phyloP scores from a whole-genome alignment of 2,329 filamentous ascomycete species.

The Ophiostoma ulmi region DNA sequence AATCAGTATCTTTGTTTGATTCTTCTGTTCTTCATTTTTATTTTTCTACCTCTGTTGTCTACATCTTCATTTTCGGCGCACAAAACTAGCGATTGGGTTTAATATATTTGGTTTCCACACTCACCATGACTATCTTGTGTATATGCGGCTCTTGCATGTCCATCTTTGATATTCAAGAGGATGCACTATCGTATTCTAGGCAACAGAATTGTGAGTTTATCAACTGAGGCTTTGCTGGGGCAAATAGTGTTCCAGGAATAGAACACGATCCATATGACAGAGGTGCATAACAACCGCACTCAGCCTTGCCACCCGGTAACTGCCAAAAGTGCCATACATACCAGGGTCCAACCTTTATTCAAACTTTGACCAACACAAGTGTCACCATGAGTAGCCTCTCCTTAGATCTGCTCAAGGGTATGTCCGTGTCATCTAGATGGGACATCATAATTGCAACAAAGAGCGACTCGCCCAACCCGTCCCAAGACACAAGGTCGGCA shows the following conservation, averaged over 20 bases:
- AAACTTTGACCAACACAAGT: too few relatives aligned
- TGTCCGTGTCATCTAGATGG: background rate
- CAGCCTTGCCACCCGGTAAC: background rate
- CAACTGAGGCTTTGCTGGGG: background rate
- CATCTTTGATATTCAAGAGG: background rate
- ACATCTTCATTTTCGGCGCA: constrained; percentile 9
- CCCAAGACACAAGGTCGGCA: background rate
- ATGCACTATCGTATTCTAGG: background rate
- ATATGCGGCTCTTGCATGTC: background rate
- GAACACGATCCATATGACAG: background rate
- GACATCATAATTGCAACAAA: background rate
- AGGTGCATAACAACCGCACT: background rate
- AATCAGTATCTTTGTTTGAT: background rate
- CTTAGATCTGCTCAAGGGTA: background rate
- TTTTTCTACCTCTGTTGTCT: background rate
- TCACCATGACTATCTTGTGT: background rate
- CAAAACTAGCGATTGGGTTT: constrained; percentile 9
- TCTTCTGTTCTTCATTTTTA: background rate
- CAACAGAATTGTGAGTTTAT: background rate
- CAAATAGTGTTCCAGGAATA: background rate
- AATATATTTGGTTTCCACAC: constrained; percentile 9
- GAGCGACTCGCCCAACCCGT: background rate
- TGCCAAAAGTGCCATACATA: background rate
- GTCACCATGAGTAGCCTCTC: background rate
- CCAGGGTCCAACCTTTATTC: background rate